Evolutionary conservation across 129 eudicot species (phyloP).

Genomic region (Lactuca sativa): DNA sequence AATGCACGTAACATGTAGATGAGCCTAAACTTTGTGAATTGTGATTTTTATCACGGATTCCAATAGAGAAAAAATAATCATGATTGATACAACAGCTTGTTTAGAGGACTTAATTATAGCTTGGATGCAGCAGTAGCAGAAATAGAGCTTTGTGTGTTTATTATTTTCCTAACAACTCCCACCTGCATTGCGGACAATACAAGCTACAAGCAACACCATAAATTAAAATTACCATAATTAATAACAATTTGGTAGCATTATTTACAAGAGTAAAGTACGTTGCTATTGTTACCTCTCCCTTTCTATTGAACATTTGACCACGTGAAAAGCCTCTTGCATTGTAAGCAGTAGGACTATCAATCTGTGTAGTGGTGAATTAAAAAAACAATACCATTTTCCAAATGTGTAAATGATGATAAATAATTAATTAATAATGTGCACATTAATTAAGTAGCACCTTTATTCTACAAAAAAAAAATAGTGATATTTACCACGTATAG

Average conservation of each 20-base stretch:
- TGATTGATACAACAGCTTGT: background rate
- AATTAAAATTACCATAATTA: constrained; percentile 3
- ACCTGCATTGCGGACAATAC: constrained; percentile 81
- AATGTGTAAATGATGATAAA: constrained; percentile 1
- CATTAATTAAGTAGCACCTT: background rate
- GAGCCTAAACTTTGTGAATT: background rate
- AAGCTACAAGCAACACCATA: constrained; percentile 46
- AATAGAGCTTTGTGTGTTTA: constrained; percentile 24
- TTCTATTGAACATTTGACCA: constrained; percentile 76
- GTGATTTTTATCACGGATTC: background rate
- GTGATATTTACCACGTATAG: constrained; percentile 64
- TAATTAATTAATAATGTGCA: background rate
- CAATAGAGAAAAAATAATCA: background rate
- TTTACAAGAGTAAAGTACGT: too few relatives aligned
- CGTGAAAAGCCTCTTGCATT: constrained; percentile 73
- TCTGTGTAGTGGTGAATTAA: constrained; percentile 33
- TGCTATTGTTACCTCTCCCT: constrained; percentile 70
- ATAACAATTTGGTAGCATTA: too few relatives aligned
- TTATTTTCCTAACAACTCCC: constrained; percentile 62
- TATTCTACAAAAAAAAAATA: background rate
- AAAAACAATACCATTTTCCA: background rate
- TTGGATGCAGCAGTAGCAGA: constrained; percentile 39
- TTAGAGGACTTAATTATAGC: constrained; percentile 31
- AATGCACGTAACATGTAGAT: background rate
- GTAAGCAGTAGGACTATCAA: constrained; percentile 73